Evolutionary conservation across 306 rosid genomes (phyloP).

Genomic region (Vachellia pachyceras): DNA sequence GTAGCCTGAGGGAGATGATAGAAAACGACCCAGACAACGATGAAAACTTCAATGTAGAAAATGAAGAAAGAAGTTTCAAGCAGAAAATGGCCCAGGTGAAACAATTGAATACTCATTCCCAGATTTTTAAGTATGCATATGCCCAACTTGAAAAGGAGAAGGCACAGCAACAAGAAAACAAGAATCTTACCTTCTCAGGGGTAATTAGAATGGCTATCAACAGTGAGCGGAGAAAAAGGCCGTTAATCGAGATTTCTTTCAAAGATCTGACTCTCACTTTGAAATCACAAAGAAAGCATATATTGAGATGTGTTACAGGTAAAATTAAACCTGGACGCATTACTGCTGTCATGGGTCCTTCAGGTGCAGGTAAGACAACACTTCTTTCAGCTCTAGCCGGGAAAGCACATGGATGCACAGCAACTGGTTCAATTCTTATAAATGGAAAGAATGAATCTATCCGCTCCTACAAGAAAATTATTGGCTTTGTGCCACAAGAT

Average conservation of each 20-base stretch:
- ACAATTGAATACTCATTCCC: slow-evolving; percentile 63
- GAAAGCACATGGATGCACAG: slow-evolving; percentile 79
- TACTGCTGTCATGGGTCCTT: slow-evolving; percentile 97
- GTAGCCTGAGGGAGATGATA: slow-evolving; percentile 57
- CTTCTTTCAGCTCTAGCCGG: slow-evolving; percentile 95
- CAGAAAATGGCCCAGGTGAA: slow-evolving; percentile 62
- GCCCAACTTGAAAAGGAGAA: slow-evolving; percentile 92
- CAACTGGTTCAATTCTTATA: slow-evolving; percentile 76
- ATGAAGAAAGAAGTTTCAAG: slow-evolving; percentile 38
- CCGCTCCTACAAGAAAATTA: slow-evolving; percentile 82
- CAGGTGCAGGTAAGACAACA: slow-evolving; percentile 98
- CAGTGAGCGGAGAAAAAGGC: slow-evolving; percentile 64
- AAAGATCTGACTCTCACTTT: slow-evolving; percentile 81
- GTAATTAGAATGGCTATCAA: slow-evolving; percentile 78
- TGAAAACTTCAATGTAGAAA: slow-evolving; percentile 49
- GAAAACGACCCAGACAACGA: slow-evolving; percentile 60
- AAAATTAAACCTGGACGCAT: slow-evolving; percentile 91
- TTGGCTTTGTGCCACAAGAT: slow-evolving; percentile 99
- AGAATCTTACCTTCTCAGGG: slow-evolving; percentile 84
- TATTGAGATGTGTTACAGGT: slow-evolving; percentile 87
- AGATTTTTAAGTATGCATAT: slow-evolving; percentile 84
- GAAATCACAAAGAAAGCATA: slow-evolving; percentile 77
- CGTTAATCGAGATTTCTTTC: slow-evolving; percentile 88
- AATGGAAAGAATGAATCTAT: slow-evolving; percentile 83
- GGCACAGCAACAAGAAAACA: slow-evolving; percentile 80